These are phyloP conservation scores for Verticillium nonalfalfae DNA, from an alignment of 2,329 filamentous ascomycete genomes.

Conservation along the genomic window DNA sequence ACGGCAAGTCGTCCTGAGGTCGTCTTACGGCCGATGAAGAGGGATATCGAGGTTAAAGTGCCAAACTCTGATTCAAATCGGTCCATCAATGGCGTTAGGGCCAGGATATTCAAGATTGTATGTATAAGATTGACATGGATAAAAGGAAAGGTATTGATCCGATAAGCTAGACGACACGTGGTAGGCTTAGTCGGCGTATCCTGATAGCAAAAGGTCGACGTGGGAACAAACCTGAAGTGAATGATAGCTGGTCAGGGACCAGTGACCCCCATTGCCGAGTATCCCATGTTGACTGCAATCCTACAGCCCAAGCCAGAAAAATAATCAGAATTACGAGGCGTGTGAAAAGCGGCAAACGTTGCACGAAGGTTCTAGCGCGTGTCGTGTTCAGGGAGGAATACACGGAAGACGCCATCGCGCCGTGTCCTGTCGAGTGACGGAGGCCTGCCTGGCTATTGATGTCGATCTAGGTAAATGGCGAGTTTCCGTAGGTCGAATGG, in stretches of 20 bases:
- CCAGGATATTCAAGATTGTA: slow-evolving; percentile 69
- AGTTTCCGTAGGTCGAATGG: not conserved
- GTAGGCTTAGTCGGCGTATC: not conserved
- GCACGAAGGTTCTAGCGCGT: slow-evolving; percentile 72
- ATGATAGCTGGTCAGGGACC: slow-evolving; percentile 67
- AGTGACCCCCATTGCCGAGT: slow-evolving; percentile 72
- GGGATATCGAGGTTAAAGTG: slow-evolving; percentile 75
- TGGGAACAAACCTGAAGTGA: slow-evolving; percentile 59
- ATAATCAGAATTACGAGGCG: slow-evolving; percentile 61
- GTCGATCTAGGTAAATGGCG: not conserved
- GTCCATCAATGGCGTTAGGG: slow-evolving; percentile 82
- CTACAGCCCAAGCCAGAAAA: slow-evolving; percentile 50
- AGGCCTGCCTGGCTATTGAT: not conserved
- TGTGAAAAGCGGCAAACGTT: slow-evolving; percentile 84
- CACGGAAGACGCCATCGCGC: not conserved
- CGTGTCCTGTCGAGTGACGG: not conserved
- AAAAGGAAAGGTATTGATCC: slow-evolving; percentile 86
- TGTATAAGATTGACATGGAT: slow-evolving; percentile 81
- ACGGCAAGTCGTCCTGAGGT: not conserved
- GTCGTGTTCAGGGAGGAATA: slow-evolving; percentile 53
- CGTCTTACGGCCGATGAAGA: slow-evolving; percentile 87
- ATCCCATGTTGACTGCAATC: slow-evolving; percentile 65
- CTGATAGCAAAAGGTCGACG: not conserved
- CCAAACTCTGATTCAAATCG: slow-evolving; percentile 91
- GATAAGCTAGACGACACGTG: slow-evolving; percentile 59